phyloP scores from a whole-genome alignment of 768 basidiomycete genomes.

The Hypsizygus marmoreus region DNA sequence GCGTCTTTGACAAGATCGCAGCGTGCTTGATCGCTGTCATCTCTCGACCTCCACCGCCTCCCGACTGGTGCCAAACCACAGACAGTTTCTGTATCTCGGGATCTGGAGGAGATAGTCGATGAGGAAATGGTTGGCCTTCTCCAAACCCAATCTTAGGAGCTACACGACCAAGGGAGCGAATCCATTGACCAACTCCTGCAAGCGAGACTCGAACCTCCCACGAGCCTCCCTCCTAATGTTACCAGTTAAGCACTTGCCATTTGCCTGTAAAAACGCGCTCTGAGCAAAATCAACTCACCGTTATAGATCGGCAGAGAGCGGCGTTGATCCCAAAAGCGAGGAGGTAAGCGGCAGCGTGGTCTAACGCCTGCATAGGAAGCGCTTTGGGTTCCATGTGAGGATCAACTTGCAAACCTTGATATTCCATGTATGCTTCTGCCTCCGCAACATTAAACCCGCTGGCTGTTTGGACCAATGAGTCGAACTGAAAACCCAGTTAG shows the following conservation, averaged over 20 bases:
- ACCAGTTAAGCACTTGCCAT: background rate
- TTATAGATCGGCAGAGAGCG: conserved; percentile 54
- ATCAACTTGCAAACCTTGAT: conserved; percentile 15
- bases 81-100: conserved; percentile 39
- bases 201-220: conserved; percentile 64
- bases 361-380: conserved; percentile 63
- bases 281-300: conserved; percentile 29
- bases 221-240: conserved; percentile 55
- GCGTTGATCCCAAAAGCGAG: conserved; percentile 61
- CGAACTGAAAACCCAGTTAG: conserved; percentile 44
- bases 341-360: conserved; percentile 61
- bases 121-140: conserved; percentile 39
- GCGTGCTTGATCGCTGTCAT: conserved; percentile 51
- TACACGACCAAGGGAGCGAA: conserved; percentile 53
- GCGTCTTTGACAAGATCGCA: conserved; percentile 42
- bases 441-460: conserved; percentile 63
- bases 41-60: conserved; percentile 12
- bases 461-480: conserved; percentile 65
- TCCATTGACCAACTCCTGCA: conserved; percentile 56
- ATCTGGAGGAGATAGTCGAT: conserved; percentile 29
- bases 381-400: conserved; percentile 12
- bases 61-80: conserved; percentile 26
- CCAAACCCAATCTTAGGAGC: conserved; percentile 43
- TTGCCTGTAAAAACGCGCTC: background rate
- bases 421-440: conserved; percentile 45